Conservation (phyloP, 1,139 yeast species). For the Hyphopichia pseudoburtonii region DNA sequence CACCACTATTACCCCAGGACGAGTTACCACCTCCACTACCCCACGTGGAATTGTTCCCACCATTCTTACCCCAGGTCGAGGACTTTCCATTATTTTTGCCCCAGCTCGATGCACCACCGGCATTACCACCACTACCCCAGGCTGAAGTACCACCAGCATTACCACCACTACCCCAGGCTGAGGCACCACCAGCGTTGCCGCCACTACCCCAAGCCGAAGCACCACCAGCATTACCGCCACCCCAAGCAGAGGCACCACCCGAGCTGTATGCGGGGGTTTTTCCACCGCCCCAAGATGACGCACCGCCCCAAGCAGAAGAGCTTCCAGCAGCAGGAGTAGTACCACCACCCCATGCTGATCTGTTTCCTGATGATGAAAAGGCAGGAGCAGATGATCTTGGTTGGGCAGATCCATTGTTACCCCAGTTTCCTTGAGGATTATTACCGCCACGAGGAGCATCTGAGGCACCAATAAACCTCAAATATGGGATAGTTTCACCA, state of each 20-base stretch:
- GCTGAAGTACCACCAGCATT: slow-evolving; percentile 18
- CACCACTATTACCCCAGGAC: slow-evolving; percentile 41
- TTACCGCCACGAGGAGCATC: slow-evolving; percentile 13
- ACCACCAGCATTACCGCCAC: slow-evolving; percentile 23
- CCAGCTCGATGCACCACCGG: slow-evolving; percentile 11
- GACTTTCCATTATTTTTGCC: slow-evolving; percentile 14
- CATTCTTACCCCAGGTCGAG: slow-evolving; percentile 44
- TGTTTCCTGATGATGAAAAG: slow-evolving; percentile 38
- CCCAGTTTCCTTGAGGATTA: background rate
- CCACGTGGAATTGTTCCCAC: slow-evolving; percentile 39
- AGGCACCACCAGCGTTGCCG: slow-evolving; percentile 23
- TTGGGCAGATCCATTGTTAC: slow-evolving; percentile 14
- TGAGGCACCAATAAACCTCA: slow-evolving; percentile 68
- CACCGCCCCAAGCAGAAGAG: slow-evolving; percentile 32
- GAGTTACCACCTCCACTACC: slow-evolving; percentile 40
- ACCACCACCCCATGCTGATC: slow-evolving; percentile 41
- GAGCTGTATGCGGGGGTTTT: slow-evolving; percentile 13
- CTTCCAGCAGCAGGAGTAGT: slow-evolving; percentile 29
- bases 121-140: slow-evolving; percentile 28
- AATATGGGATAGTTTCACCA: slow-evolving; percentile 73
- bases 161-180: slow-evolving; percentile 31
- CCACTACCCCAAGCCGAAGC: slow-evolving; percentile 23
- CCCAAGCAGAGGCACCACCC: slow-evolving; percentile 39
- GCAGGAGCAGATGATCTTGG: slow-evolving; percentile 41
- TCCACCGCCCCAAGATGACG: slow-evolving; percentile 23